Evolutionary conservation across 2,329 filamentous ascomycete species (phyloP).

Genomic region (Metarhizium brunneum): DNA sequence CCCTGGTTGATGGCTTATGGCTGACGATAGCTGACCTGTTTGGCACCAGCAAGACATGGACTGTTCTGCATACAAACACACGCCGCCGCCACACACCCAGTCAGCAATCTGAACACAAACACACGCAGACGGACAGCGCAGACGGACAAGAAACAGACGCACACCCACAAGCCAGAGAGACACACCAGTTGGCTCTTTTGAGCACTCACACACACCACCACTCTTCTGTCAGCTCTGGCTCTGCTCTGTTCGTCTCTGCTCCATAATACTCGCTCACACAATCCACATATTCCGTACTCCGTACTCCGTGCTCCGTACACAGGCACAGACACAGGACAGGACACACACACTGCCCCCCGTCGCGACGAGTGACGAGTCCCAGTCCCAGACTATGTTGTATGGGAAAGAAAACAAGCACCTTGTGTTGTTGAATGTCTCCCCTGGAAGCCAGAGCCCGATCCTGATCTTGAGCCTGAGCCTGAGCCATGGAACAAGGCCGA

Average conservation of each 20-base stretch:
- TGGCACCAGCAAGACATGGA: neutral
- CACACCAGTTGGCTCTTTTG: neutral
- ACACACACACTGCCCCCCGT: neutral
- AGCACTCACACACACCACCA: neutral
- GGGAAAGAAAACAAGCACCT: slow-evolving; percentile 3
- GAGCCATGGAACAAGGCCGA: slow-evolving; percentile 6
- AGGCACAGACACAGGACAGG: neutral
- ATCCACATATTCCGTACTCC: neutral
- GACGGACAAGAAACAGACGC: slow-evolving; percentile 3
- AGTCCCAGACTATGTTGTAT: slow-evolving; percentile 3
- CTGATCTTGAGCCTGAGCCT: slow-evolving; percentile 1
- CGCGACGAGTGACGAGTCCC: slow-evolving; percentile 4
- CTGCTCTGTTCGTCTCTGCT: neutral
- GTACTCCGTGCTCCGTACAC: neutral
- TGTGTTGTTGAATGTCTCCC: slow-evolving; percentile 2
- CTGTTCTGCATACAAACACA: neutral
- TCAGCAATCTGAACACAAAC: neutral
- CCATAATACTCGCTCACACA: neutral
- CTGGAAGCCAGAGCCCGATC: slow-evolving; percentile 4
- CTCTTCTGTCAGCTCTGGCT: neutral
- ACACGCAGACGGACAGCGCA: neutral
- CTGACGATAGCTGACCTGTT: neutral
- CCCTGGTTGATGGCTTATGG: neutral
- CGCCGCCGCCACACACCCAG: neutral
- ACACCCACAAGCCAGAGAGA: neutral